Evolutionary conservation across 83 land plant genomes (phyloP), one percentile per base, ranked within the genome.

Genomic region (Picea abies): DNA sequence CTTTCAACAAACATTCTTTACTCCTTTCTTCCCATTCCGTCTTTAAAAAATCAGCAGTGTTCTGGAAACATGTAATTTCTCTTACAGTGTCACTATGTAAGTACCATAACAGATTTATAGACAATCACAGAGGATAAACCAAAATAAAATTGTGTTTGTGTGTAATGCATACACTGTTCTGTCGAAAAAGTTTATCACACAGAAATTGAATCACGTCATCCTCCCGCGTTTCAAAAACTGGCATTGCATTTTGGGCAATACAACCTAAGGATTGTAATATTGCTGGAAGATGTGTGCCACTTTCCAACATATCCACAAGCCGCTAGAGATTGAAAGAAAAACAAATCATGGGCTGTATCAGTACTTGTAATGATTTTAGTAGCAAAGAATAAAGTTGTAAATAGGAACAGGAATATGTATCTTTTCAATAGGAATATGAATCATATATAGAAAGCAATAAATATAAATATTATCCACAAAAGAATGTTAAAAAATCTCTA

Each of bases 201-300:
- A 95, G 87, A 80, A 93, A 95, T 19, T 87, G 87, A 20, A 86
- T 84, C 76, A 95, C 90, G 79, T 95, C 96, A 37, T 84, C 88
- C 82, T 95, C 98, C 80, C 94, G 86, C 5, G 98, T 95, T 89
- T 95, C 98, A 86, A 93, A 95, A 76, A 95, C 91, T 35, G 96
- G 86, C 90, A 89, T 90, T 19, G 96, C 96, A 83, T 78, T 90
- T 79, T 95, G 91, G 3, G 96, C 96, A 81, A 95, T 92, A 81
- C 94, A 95, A 4, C 93, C 92, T 56, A 95, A 78, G 49, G 96
- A 95, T 70, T 95, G 96, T n/a, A 95, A 84, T 65, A 92, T 87
- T 58, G 94, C 87, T 16, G 96, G 96, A 76, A 95, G 85, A 82
- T 93, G 87, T 37, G 89, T 83, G 73, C 88, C 87, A 80, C 86